Evolutionary conservation across 2,329 filamentous ascomycete genomes (phyloP).

Genomic region (Monosporascus sp.): DNA sequence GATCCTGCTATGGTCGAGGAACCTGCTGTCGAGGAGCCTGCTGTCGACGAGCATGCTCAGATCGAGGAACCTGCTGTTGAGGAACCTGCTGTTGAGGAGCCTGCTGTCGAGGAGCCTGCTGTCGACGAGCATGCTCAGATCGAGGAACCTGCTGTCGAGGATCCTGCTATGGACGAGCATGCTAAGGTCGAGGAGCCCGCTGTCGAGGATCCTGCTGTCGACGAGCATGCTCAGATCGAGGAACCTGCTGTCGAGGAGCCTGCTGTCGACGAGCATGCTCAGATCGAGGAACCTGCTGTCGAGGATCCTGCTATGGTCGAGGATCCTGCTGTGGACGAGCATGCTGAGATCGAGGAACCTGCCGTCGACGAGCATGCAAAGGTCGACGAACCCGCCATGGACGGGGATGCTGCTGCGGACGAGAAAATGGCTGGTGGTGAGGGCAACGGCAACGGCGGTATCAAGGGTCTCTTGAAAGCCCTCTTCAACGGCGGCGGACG

Average conservation of each 20-base stretch:
- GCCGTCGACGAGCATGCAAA: neutral
- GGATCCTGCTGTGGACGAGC: neutral
- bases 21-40: neutral
- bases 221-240: neutral
- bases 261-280: slow-evolving; percentile 1
- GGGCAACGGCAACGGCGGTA: neutral
- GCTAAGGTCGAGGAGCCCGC: neutral
- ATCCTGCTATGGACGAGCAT: neutral
- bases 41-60: slow-evolving; percentile 4
- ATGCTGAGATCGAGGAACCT: neutral
- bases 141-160: slow-evolving; percentile 1
- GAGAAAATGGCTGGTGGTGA: neutral
- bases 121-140: neutral
- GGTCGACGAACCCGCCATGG: neutral
- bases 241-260: neutral
- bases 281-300: neutral
- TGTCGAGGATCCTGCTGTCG: neutral
- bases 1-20: neutral
- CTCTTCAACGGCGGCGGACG: neutral
- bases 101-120: slow-evolving; percentile 3
- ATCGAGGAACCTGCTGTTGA: slow-evolving; percentile 2
- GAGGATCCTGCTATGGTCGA: slow-evolving; percentile 3
- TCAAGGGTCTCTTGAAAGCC: too few relatives aligned
- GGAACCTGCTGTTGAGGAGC: slow-evolving; percentile 1
- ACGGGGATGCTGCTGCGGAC: neutral